Evolutionary conservation across 495 filamentous ascomycete species (phyloP).

Genomic region (Xylaria cubensis): DNA sequence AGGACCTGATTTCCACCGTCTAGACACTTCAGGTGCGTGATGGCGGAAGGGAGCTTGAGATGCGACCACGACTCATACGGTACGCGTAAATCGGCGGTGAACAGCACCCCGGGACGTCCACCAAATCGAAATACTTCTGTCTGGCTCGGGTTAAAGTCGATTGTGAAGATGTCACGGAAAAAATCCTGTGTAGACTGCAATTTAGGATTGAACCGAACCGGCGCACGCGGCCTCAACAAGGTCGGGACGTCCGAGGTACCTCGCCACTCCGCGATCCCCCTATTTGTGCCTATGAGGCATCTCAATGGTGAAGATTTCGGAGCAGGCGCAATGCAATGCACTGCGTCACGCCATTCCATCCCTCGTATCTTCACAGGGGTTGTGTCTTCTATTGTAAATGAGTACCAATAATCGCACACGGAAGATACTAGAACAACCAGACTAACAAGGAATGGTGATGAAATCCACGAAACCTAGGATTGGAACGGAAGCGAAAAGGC

Average conservation of each 20-base stretch:
- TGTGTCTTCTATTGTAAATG: not conserved
- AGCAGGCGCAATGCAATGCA: slow-evolving; percentile 31
- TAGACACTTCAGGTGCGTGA: slow-evolving; percentile 44
- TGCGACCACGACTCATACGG: slow-evolving; percentile 27
- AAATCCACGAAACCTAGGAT: not conserved
- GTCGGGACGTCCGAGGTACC: not conserved
- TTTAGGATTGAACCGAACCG: not conserved
- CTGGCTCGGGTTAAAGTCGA: slow-evolving; percentile 40
- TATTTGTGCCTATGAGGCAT: slow-evolving; percentile 44
- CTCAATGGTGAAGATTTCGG: slow-evolving; percentile 30
- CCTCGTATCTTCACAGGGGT: not conserved
- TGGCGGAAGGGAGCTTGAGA: slow-evolving; percentile 27
- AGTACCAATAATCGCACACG: not conserved
- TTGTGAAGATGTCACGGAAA: slow-evolving; percentile 32
- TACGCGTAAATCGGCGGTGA: slow-evolving; percentile 44
- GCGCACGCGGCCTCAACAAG: not conserved
- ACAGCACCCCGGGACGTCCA: slow-evolving; percentile 44
- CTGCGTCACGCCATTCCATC: not conserved
- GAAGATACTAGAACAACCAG: not conserved
- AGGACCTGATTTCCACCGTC: slow-evolving; percentile 42
- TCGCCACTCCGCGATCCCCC: slow-evolving; percentile 34
- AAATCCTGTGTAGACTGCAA: not conserved
- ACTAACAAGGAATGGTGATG: not conserved
- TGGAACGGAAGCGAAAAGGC: not conserved
- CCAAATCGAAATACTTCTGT: slow-evolving; percentile 44